Percentiles rank a stretch among this genome's conserved stretches.
phyloP scores from a whole-genome alignment of 441 rosid species.

The Omphalea diandra region DNA sequence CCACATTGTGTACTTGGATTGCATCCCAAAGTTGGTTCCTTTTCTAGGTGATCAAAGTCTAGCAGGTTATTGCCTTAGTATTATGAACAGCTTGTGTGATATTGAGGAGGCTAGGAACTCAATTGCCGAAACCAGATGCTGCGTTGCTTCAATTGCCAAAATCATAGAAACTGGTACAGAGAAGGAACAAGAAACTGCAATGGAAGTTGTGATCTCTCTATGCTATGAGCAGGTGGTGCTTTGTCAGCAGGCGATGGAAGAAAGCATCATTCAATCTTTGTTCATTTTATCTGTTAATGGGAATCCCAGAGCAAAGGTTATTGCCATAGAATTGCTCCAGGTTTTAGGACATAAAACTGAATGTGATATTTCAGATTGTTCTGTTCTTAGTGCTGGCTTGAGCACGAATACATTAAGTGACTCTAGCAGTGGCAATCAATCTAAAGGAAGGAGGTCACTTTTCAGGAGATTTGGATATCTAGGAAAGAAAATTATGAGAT shows the following conservation, averaged over 20 bases:
- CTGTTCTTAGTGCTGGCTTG: not conserved
- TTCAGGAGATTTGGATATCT: slow-evolving; percentile 20
- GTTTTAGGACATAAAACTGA: slow-evolving; percentile 17
- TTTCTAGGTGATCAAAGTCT: slow-evolving; percentile 28
- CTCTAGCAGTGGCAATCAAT: slow-evolving; percentile 1
- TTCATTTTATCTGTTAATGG: slow-evolving; percentile 20
- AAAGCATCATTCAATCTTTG: slow-evolving; percentile 18
- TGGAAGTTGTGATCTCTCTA: slow-evolving; percentile 26
- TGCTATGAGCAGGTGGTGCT: slow-evolving; percentile 15
- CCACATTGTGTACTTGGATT: slow-evolving; percentile 39
- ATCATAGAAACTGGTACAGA: slow-evolving; percentile 26
- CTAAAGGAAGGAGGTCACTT: slow-evolving; percentile 9
- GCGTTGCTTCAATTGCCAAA: slow-evolving; percentile 24
- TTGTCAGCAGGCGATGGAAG: slow-evolving; percentile 17
- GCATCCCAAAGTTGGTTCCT: slow-evolving; percentile 29
- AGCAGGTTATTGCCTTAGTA: slow-evolving; percentile 29
- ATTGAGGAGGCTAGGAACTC: slow-evolving; percentile 29
- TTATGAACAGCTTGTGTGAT: slow-evolving; percentile 30
- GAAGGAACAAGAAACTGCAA: slow-evolving; percentile 31
- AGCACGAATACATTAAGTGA: not conserved
- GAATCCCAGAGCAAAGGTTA: slow-evolving; percentile 19
- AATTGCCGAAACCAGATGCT: slow-evolving; percentile 23
- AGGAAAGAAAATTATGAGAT: slow-evolving; percentile 18
- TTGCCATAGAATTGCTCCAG: slow-evolving; percentile 21
- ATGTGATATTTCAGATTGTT: slow-evolving; percentile 15